Evolutionary conservation across 805 yeast species (phyloP), one percentile per base, ranked within the genome.

Genomic region (Priceomyces melissophilus): DNA sequence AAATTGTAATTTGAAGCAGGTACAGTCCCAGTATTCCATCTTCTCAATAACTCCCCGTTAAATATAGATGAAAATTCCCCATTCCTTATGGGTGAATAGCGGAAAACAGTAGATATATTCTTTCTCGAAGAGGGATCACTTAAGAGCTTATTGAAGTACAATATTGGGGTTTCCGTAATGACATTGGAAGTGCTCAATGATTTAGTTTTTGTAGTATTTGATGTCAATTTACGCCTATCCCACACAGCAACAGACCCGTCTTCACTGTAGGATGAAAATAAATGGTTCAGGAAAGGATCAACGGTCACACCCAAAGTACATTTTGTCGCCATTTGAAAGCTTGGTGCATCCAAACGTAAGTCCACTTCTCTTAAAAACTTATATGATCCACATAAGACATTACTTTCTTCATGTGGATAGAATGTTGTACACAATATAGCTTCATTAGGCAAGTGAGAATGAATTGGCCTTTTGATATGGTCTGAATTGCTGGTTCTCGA

Each of bases 231-330:
- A 48, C 95, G 68, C 47, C 87, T 71, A 57, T 86, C 95, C 87
- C 90, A 90, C 6, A 90, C 70, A 0, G 91, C 82, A 37, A 89
- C 63, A 0, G 93, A 78, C 1, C 96, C 96, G 53, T 86, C 91
- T 50, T 89, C 96, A 38, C 87, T 79, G 47, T 78, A 78, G 0
- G 95, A 81, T 12, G 87, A 79, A 58, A 90, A 87, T 46, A 77
- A 71, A 59, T 78, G 74, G 10, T 73, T 73, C 53, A 81, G 79
- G 54, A 79, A 79, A 3, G 85, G 91, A 55, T 87, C 90, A 25
- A 82, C 67, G 7, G 77, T 71, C 35, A 90, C 71, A 13, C 84
- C 84, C 50, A 78, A 71, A 0, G 89, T 79, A 44, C 86, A 77
- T 50, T 82, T 78, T 1, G 95, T 84, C 2, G 90, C 84, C 53